Percentiles rank a stretch among this genome's conserved stretches.
Evolutionary conservation across 257 asterid genomes (phyloP).

Genomic region (Sherardia arvensis): DNA sequence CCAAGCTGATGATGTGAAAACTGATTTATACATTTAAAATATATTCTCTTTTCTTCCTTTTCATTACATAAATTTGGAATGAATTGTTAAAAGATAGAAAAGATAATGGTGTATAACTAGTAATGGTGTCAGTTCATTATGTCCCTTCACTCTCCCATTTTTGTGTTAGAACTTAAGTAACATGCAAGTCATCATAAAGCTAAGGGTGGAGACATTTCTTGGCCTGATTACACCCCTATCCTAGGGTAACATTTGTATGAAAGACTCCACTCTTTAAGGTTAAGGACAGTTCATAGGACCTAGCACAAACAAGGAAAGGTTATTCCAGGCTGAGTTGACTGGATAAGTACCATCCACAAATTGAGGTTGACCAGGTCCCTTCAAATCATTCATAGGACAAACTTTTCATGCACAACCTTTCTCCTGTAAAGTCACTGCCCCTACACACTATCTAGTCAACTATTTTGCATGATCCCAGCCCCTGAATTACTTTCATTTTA

Average conservation of each 20-base stretch:
- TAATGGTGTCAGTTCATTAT: conserved; percentile 1
- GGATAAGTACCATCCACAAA: not conserved
- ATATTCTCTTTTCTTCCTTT: not conserved
- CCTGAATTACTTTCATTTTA: not conserved
- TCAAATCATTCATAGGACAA: not conserved
- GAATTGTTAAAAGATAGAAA: not conserved
- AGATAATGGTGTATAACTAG: too few species aligned
- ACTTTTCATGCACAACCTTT: not conserved
- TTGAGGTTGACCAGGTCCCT: not conserved
- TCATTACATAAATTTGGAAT: not conserved
- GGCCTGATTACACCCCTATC: not conserved
- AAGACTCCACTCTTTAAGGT: not conserved
- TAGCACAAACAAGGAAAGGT: not conserved
- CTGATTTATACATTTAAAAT: not conserved
- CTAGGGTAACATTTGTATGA: not conserved
- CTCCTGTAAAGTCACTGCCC: too few species aligned
- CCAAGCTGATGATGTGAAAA: too few species aligned
- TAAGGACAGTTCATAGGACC: not conserved
- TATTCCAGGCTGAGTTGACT: conserved; percentile 2
- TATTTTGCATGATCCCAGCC: not conserved
- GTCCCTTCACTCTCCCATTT: not conserved
- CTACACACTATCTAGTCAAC: not conserved
- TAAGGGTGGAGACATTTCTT: conserved; percentile 2
- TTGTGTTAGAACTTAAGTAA: not conserved
- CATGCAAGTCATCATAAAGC: not conserved